Conservation (phyloP, 768 basidiomycete genomes). For the Suillus plorans region DNA sequence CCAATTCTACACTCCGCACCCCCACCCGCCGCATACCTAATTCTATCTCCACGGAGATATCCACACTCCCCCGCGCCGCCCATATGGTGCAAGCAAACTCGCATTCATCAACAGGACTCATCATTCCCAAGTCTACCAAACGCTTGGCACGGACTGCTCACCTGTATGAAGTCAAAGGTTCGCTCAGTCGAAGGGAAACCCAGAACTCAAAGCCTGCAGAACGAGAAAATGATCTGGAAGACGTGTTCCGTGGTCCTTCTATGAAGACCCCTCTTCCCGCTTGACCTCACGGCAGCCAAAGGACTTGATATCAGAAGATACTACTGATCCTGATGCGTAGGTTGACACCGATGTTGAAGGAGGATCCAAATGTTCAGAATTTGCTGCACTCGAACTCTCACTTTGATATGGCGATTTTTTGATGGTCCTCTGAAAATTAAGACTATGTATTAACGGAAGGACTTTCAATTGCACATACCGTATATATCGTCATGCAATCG, state of each 20-base stretch:
- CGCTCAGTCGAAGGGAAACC: constrained; percentile 14
- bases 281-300: constrained; percentile 3
- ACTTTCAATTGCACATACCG: neutral
- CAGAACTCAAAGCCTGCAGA: constrained; percentile 9
- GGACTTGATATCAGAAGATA: constrained; percentile 11
- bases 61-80: constrained; percentile 34
- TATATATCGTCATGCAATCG: neutral
- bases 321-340: constrained; percentile 31
- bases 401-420: neutral
- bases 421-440: neutral
- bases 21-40: constrained; percentile 28
- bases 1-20: constrained; percentile 22
- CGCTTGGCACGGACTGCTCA: constrained; percentile 68
- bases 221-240: constrained; percentile 16
- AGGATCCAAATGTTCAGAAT: constrained; percentile 22
- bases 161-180: constrained; percentile 56
- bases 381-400: constrained; percentile 12
- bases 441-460: neutral
- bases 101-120: constrained; percentile 20
- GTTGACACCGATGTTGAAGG: constrained; percentile 41
- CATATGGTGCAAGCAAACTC: constrained; percentile 48
- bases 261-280: constrained; percentile 11
- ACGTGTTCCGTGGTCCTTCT: constrained; percentile 16
- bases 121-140: constrained; percentile 43
- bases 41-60: constrained; percentile 26